Base-by-base conservation (phyloP, 202 grass and related monocot species). In the Alloteropsis angusta region DNA sequence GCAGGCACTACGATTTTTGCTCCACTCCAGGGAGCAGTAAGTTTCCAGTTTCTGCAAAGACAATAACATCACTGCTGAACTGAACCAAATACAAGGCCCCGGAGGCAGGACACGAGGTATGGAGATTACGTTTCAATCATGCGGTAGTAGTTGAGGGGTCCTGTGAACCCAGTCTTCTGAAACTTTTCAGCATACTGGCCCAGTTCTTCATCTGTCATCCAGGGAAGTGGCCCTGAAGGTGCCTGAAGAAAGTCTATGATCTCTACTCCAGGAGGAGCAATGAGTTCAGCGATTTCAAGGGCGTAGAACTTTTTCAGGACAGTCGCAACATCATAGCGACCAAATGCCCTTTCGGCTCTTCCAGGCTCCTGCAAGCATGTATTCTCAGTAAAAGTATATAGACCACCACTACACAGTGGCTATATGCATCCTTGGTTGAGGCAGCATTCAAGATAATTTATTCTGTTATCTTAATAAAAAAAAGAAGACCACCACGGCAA, bases 121-220 rank as follows among this genome's bases (percentile, higher is more conserved):
- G 11, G 60, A 75, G 35, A 42, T 83, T 86, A 88, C 85, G 12
- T 84, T 53, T 81, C 87, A 9, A 88, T 15, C 59, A 58, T 74
- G 57, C 85, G 82, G 80, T 86, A 93, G 80, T 88, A 84, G 85
- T 91, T 93, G 17, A 88, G 74, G 22, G 91, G 80, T 28, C 88
- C 91, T 13, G 85, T 93, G 81, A 91, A 91, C 12, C 91, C 91
- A 66, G 83, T 79, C 45, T 93, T 91, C 37, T 88, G 48, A 63
- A 91, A 93, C 53, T 93, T 93, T 13, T 88, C 32, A 0, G 80
- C 83, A 9, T 69, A 90, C 69, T 84, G 75, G 22, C 68, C 36
- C 9, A 88, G 66, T 61, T 90, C 91, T 75, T 91, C 67, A 2
- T 91, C 85, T 1, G 78, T 55, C 23, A 93, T 78, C 91, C 88